A percentile compares a stretch with the other conserved stretches of the same genome.
phyloP scores from a whole-genome alignment of 106 monocot genomes.

The Apostasia ramifera region DNA sequence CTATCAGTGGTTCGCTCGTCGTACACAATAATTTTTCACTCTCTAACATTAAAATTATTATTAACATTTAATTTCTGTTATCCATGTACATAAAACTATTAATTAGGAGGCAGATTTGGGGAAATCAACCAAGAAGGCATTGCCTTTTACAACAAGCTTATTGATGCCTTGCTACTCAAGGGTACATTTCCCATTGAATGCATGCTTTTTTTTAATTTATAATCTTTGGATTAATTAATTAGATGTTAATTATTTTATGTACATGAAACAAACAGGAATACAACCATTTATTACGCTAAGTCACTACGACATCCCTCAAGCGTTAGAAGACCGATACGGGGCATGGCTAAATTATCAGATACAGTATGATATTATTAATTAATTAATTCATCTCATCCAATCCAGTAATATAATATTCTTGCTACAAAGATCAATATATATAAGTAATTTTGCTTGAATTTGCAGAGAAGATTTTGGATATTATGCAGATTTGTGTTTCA shows the following conservation, averaged over 20 bases:
- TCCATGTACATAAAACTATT: too few species aligned
- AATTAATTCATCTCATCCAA: too few species aligned
- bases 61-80: too few species aligned
- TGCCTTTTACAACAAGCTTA: slow-evolving; percentile 42
- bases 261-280: slow-evolving; percentile 26
- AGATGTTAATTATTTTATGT: background rate
- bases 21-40: too few species aligned
- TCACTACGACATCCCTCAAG: slow-evolving; percentile 50
- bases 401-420: too few species aligned
- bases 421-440: too few species aligned
- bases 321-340: slow-evolving; percentile 43
- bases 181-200: slow-evolving; percentile 13
- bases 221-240: background rate
- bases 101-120: slow-evolving; percentile 46
- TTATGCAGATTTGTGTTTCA: slow-evolving; percentile 49
- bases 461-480: slow-evolving; percentile 50
- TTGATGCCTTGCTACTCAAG: slow-evolving; percentile 31
- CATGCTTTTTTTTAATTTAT: background rate
- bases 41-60: too few species aligned
- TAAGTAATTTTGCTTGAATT: too few species aligned
- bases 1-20: too few species aligned
- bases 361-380: slow-evolving; percentile 9
- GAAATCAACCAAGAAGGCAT: slow-evolving; percentile 34
- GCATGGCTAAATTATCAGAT: slow-evolving; percentile 40
- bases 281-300: slow-evolving; percentile 47